Percentiles rank a stretch among this genome's conserved stretches.
phyloP scores from a whole-genome alignment of 495 filamentous ascomycete genomes.

The Copromyces sp. region DNA sequence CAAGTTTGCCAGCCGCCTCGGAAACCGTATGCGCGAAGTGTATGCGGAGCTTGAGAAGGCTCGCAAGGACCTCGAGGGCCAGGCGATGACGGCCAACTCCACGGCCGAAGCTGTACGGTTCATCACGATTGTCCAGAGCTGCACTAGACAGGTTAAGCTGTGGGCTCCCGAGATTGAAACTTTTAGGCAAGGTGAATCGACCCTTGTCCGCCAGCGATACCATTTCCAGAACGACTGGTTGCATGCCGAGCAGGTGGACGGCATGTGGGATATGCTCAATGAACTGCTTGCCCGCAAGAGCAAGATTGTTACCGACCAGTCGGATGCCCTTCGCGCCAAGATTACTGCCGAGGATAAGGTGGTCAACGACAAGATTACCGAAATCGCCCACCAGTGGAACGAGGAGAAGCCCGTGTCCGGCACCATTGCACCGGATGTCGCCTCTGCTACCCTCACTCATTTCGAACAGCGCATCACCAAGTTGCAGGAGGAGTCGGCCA shows the following conservation, averaged over 20 bases:
- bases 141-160: conserved; percentile 79
- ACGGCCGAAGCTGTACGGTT: conserved; percentile 95
- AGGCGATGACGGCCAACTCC: conserved; percentile 82
- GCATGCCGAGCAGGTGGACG: conserved; percentile 84
- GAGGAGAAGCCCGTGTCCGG: conserved; percentile 95
- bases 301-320: conserved; percentile 92
- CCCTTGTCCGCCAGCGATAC: conserved; percentile 78
- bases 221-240: conserved; percentile 92
- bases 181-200: conserved; percentile 90
- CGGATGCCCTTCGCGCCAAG: conserved; percentile 89
- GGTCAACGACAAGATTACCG: conserved; percentile 72
- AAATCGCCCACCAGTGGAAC: conserved; percentile 78
- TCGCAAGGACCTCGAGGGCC: conserved; percentile 75
- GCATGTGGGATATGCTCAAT: conserved; percentile 83
- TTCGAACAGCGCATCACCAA: conserved; percentile 76
- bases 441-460: conserved; percentile 62
- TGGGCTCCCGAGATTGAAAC: conserved; percentile 95
- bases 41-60: conserved; percentile 83
- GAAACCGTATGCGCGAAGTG: conserved; percentile 82
- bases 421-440: conserved; percentile 77
- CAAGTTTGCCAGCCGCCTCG: conserved; percentile 82
- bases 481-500: conserved; percentile 76
- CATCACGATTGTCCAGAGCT: conserved; percentile 94
- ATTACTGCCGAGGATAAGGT: conserved; percentile 89
- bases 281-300: conserved; percentile 80